phyloP scores from a whole-genome alignment of 2,329 filamentous ascomycete species.

The Thermothelomyces thermophilus region DNA sequence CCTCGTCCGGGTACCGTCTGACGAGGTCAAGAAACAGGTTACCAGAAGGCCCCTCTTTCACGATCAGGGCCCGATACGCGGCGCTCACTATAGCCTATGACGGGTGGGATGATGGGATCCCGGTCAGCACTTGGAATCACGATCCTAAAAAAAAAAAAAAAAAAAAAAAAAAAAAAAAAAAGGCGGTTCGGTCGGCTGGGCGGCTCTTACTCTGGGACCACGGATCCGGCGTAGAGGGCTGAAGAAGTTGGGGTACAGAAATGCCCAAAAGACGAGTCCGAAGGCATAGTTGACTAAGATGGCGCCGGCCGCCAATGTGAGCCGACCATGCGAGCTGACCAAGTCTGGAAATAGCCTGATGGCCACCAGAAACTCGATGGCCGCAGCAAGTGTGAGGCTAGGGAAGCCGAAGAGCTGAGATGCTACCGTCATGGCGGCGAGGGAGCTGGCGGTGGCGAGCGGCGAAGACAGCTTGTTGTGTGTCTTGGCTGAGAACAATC shows the following conservation, averaged over 20 bases:
- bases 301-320: not conserved
- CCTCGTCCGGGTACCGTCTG: constrained; percentile 1
- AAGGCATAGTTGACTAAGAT: constrained; percentile 8
- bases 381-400: constrained; percentile 1
- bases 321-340: not conserved
- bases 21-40: constrained; percentile 7
- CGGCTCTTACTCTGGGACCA: constrained; percentile 6
- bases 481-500: no score
- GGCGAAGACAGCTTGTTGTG: no score
- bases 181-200: no score
- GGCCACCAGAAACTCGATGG: not conserved
- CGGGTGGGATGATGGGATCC: no score
- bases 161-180: no score
- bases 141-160: no score
- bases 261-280: constrained; percentile 6
- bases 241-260: constrained; percentile 7
- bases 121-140: no score
- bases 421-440: constrained; percentile 1
- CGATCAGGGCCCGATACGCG: not conserved
- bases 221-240: constrained; percentile 3
- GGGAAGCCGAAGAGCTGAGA: constrained; percentile 2
- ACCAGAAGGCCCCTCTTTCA: constrained; percentile 5
- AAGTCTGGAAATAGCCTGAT: constrained; percentile 2
- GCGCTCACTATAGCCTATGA: constrained; percentile 1
- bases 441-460: not conserved